Conservation (phyloP, 148 eudicot genomes). For the Rhododendron molle region DNA sequence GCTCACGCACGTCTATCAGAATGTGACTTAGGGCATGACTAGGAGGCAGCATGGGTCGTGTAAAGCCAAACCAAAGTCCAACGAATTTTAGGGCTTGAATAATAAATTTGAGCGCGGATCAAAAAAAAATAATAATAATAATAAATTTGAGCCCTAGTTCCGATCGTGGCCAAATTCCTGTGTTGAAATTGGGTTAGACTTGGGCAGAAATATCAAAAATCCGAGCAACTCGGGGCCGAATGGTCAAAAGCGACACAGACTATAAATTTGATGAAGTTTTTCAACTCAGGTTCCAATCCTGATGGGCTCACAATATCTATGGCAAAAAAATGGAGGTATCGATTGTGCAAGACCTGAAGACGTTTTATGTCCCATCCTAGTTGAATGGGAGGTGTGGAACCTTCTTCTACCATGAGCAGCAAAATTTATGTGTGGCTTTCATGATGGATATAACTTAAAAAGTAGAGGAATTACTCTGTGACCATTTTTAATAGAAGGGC, state of each 20-base stretch:
- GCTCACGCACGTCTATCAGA: too few species aligned
- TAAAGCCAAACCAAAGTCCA: too few species aligned
- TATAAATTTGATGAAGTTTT: too few species aligned
- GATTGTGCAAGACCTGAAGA: too few species aligned
- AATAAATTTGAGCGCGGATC: too few species aligned
- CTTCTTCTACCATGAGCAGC: background rate
- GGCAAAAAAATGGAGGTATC: background rate
- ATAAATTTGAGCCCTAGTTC: background rate
- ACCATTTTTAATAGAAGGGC: background rate
- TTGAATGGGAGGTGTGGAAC: background rate
- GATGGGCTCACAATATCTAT: background rate
- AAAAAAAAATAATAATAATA: too few species aligned
- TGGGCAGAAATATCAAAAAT: background rate
- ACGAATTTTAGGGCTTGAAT: background rate
- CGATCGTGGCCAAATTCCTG: background rate
- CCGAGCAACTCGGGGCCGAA: background rate
- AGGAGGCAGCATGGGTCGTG: background rate
- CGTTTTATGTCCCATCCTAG: too few species aligned
- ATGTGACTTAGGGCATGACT: too few species aligned
- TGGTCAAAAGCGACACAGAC: too few species aligned
- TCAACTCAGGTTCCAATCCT: too few species aligned
- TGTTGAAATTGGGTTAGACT: background rate
- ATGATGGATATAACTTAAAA: rapidly evolving
- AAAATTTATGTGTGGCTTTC: background rate
- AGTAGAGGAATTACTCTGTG: background rate